Evolutionary conservation across 257 asterid species (phyloP).

Genomic region (Scutellaria barbata): DNA sequence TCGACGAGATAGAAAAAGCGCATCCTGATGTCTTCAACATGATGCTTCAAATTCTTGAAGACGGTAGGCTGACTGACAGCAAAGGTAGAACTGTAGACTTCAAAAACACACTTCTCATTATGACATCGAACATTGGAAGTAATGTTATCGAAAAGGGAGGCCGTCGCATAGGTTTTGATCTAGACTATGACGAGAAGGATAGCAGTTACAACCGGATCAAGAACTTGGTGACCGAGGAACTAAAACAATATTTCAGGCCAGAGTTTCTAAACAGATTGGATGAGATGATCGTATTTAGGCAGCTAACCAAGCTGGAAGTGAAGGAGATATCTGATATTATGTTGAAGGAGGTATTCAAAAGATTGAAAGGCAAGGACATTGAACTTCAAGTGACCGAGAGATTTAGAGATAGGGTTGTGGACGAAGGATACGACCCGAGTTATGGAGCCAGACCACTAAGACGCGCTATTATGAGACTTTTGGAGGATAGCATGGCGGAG

Average conservation of each 20-base stretch:
- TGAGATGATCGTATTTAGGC: constrained; percentile 79
- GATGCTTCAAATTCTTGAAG: constrained; percentile 90
- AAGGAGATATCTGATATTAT: constrained; percentile 76
- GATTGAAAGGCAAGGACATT: constrained; percentile 60
- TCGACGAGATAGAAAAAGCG: constrained; percentile 88
- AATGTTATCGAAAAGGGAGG: constrained; percentile 72
- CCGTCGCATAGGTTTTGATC: constrained; percentile 63
- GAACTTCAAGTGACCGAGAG: constrained; percentile 67
- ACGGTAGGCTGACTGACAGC: constrained; percentile 84
- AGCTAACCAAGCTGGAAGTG: constrained; percentile 70
- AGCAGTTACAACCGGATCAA: constrained; percentile 70
- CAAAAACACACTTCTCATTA: constrained; percentile 79
- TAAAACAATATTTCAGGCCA: constrained; percentile 77
- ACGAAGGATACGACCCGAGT: constrained; percentile 70
- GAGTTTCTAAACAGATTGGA: constrained; percentile 84
- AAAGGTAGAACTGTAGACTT: constrained; percentile 83
- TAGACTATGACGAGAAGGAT: constrained; percentile 66
- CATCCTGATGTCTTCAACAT: constrained; percentile 80
- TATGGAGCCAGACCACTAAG: constrained; percentile 87
- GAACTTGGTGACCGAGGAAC: constrained; percentile 61
- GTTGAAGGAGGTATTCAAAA: constrained; percentile 69
- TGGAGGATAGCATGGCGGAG: constrained; percentile 91
- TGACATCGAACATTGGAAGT: constrained; percentile 83
- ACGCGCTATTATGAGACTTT: constrained; percentile 77
- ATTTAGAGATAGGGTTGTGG: constrained; percentile 70